Conservation (phyloP, 352 stramenopile genomes). For the Globisporangium carolinianum region DNA sequence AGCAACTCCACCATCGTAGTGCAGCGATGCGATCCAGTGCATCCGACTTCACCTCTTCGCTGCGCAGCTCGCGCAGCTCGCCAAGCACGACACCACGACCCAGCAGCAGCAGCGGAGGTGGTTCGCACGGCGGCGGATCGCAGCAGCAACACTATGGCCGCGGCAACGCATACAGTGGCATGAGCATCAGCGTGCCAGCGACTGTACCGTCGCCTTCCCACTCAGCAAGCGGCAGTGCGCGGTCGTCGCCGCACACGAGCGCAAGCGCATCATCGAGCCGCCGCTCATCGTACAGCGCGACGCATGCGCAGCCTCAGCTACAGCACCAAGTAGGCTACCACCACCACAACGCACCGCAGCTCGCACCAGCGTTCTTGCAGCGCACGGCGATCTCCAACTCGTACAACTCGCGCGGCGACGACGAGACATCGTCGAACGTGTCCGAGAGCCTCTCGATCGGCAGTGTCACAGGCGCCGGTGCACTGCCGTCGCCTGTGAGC, state of each 20-base stretch:
- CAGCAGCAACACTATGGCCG: slow-evolving; percentile 6
- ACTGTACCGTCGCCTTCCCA: slow-evolving; percentile 25
- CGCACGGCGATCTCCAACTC: slow-evolving; percentile 59
- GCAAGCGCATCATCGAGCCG: slow-evolving; percentile 15
- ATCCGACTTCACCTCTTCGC: slow-evolving; percentile 26
- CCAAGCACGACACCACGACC: slow-evolving; percentile 15
- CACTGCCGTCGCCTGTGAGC: slow-evolving; percentile 30
- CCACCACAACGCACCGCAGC: slow-evolving; percentile 9
- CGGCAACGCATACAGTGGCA: slow-evolving; percentile 15
- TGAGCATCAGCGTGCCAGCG: slow-evolving; percentile 42
- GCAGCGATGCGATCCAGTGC: slow-evolving; percentile 9
- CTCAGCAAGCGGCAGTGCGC: slow-evolving; percentile 18
- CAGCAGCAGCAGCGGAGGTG: not conserved
- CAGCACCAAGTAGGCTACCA: slow-evolving; percentile 15
- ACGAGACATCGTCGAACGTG: slow-evolving; percentile 51
- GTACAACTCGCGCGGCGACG: slow-evolving; percentile 46
- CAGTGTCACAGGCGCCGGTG: slow-evolving; percentile 2
- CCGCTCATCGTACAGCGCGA: slow-evolving; percentile 16
- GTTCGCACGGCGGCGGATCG: not conserved
- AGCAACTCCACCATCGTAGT: too few relatives aligned
- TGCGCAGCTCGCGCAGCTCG: slow-evolving; percentile 19
- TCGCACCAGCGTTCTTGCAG: slow-evolving; percentile 32
- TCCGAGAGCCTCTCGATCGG: slow-evolving; percentile 43
- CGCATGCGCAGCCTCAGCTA: slow-evolving; percentile 9
- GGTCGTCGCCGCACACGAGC: slow-evolving; percentile 26